Base-by-base conservation (phyloP, 129 eudicot species). In the Apium graveolens region DNA sequence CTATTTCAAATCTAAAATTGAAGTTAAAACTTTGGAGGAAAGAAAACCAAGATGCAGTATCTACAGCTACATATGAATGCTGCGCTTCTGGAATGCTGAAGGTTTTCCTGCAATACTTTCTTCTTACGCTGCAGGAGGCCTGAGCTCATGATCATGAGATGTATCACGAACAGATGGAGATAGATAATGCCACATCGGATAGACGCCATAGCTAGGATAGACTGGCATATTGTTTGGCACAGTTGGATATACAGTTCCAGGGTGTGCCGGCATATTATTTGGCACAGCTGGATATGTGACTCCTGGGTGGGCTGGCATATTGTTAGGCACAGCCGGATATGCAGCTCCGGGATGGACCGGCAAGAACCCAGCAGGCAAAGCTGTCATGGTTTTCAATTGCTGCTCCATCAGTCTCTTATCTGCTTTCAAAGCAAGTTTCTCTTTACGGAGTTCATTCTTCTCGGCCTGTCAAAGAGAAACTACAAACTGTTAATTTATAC, bases 361-460 rank as follows among this genome's bases (percentile, higher is more conserved):
- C 90, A 91, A 82, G 76, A 79, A 86, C 31, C 96, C 96, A 79
- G 91, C 57, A 46, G 92, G 78, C 17, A 83, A 78, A 82, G 73
- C 79, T 73, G 83, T 63, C 96, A 86, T 82, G 26, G 88, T 82
- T 79, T 93, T 93, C 74, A 91, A 35, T 70, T 91, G 96, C 53
- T 85, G 93, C 86, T 94, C 98, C 80, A 94, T 78, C 88, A 83
- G 85, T 55, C 83, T 88, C 82, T 88, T 94, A 38, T 90, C 98
- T 11, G 90, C 87, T 80, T 90, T 94, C 29, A 94, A 78, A 65
- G 68, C 80, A 37, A 84, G 53, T 80, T 94, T 94, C 89, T 94
- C 98, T 81, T 94, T 97, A 78, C 97, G 96, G 78, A 94, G 97
- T 81, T 94, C 98, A 62, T 88, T 89, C 89, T 91, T 94, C 84